phyloP scores from a whole-genome alignment of 768 basidiomycete genomes.

The Leucosporidium yakuticum region DNA sequence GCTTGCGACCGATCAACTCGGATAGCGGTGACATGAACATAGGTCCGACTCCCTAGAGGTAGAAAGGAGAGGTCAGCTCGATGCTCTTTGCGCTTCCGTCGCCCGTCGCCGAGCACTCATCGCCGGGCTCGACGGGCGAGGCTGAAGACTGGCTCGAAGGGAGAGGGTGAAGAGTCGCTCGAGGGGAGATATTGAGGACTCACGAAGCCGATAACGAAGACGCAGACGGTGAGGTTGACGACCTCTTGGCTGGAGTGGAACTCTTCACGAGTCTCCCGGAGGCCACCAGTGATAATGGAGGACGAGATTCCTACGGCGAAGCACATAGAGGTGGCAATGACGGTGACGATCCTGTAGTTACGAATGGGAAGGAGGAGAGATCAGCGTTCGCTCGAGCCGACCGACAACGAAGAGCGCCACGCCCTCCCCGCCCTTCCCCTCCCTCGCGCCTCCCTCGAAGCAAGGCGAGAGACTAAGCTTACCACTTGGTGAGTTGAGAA shows the following conservation, averaged over 20 bases:
- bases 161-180: no score
- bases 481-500: conserved; percentile 35
- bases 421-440: background rate
- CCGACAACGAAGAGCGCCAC: background rate
- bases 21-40: conserved; percentile 41
- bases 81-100: no score
- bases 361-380: background rate
- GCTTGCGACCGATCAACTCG: conserved; percentile 34
- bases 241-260: conserved; percentile 36
- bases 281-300: conserved; percentile 39
- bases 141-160: no score
- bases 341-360: conserved; percentile 19
- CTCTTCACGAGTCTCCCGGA: conserved; percentile 31
- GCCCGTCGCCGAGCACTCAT: no score
- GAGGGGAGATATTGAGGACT: no score
- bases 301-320: conserved; percentile 38
- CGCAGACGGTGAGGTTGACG: conserved; percentile 9
- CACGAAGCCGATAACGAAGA: conserved; percentile 37
- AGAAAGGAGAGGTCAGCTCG: no score
- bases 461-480: background rate
- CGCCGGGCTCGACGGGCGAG: no score
- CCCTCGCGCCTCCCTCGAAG: background rate
- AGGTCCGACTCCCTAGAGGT: conserved; percentile 37
- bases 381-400: background rate
- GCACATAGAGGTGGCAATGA: conserved; percentile 32